phyloP scores from a whole-genome alignment of 2,329 filamentous ascomycete species.

The Ceratocystiopsis sp. region DNA sequence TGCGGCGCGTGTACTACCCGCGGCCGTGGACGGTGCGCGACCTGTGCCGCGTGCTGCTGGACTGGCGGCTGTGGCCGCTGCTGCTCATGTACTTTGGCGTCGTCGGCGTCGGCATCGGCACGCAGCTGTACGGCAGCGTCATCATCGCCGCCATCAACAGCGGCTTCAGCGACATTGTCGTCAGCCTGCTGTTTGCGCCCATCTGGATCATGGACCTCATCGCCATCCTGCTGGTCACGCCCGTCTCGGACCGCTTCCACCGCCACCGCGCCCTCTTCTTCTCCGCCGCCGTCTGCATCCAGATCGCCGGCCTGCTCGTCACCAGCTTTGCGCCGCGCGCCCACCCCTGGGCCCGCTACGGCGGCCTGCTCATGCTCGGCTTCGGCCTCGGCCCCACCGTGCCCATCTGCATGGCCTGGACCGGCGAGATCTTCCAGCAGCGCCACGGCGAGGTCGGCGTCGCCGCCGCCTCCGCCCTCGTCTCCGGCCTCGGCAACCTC shows the following conservation, averaged over 20 bases:
- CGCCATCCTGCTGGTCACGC: slow-evolving; percentile 71
- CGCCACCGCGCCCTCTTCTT: slow-evolving; percentile 67
- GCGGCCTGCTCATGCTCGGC: slow-evolving; percentile 74
- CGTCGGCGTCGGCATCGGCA: slow-evolving; percentile 80
- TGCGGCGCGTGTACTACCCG: slow-evolving; percentile 63
- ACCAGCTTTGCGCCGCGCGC: slow-evolving; percentile 51
- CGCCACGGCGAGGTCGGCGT: slow-evolving; percentile 85
- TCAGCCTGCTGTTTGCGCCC: slow-evolving; percentile 72
- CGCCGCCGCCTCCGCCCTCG: slow-evolving; percentile 67
- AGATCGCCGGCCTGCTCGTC: slow-evolving; percentile 65
- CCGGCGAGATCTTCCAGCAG: slow-evolving; percentile 74
- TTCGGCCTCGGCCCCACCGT: slow-evolving; percentile 84
- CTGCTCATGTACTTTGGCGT: slow-evolving; percentile 90
- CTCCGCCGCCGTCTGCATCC: slow-evolving; percentile 54
- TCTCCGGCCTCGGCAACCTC: slow-evolving; percentile 74
- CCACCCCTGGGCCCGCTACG: slow-evolving; percentile 70
- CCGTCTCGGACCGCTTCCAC: slow-evolving; percentile 77
- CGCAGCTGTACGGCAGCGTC: slow-evolving; percentile 72
- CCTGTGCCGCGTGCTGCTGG: slow-evolving; percentile 51
- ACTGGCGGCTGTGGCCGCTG: slow-evolving; percentile 81
- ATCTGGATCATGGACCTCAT: slow-evolving; percentile 94
- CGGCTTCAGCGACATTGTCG: slow-evolving; percentile 50
- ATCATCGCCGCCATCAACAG: slow-evolving; percentile 71
- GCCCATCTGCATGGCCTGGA: slow-evolving; percentile 89
- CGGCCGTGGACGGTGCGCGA: slow-evolving; percentile 58